Base-by-base conservation (phyloP, 2,329 filamentous ascomycete genomes). In the Aureobasidium sp. region DNA sequence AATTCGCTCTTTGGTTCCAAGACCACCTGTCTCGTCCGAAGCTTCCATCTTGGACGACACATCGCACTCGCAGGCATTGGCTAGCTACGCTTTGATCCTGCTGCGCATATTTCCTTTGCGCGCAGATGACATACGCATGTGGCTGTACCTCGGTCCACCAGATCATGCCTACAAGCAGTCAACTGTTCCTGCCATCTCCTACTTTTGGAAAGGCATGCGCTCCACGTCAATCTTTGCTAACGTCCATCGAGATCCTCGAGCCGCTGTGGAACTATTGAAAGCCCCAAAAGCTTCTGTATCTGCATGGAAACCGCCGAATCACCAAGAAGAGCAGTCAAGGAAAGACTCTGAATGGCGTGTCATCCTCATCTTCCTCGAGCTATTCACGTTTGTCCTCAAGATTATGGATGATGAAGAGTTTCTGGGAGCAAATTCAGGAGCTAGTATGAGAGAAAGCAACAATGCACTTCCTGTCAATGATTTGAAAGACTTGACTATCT, bases 331-430 rank as follows among this genome's bases (percentile, higher is more conserved):
- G 29, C 63, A 68, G 66, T 51, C 63, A 60, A 58, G 75, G 65
- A 68, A 75, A 70, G 70, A 76, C 22, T 79, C 84, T 60, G 89
- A 97, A 64, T 98, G 93, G 93, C 84, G 86, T 16, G 84, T 93
- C 1, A 81, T 95, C 37, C 74, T 97, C 0, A 78, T 98, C 47
- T 97, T 98, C 64, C 77, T 98, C 5, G 93, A 98, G 62, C 78
- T 98, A 0, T 98, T 96, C 66, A 89, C 86, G 2, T 97, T 97
- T 65, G 82, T 96, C 2, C 74, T 97, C 11, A 86, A 93, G 61
- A 81, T 97, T 29, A 95, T 91, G 66, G 93, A 98, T 61, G 93
- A 98, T 58, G 91, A 97, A 60, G 93, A 98, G 62, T 98, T 98
- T 65, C 62, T 69, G 42, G 71, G 66, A 24, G 59, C 57, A 14